A percentile compares a stretch with the other conserved stretches of the same genome.
Conservation (phyloP, 2,329 filamentous ascomycete genomes). For the Talaromyces sp. region DNA sequence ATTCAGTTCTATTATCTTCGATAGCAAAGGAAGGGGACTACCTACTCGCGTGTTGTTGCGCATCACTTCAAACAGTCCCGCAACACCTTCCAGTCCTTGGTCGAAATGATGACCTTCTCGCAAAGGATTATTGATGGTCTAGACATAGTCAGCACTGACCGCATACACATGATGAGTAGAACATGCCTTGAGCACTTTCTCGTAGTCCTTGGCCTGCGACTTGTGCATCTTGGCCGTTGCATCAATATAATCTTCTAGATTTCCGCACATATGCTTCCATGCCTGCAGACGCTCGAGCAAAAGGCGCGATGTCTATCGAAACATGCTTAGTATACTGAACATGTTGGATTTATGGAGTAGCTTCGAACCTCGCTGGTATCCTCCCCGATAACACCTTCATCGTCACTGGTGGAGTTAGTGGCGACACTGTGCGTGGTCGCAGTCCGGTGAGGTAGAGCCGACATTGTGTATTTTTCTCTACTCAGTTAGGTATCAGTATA, state of each 20-base stretch:
- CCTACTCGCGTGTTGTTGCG: conserved; percentile 75
- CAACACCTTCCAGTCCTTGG: conserved; percentile 77
- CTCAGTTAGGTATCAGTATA: background rate
- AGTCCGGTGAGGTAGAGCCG: conserved; percentile 29
- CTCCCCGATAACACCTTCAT: conserved; percentile 37
- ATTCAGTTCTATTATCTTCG: background rate
- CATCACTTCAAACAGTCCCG: conserved; percentile 90
- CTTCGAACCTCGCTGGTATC: conserved; percentile 38
- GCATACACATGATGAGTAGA: background rate
- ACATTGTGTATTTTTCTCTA: conserved; percentile 2
- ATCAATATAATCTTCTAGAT: conserved; percentile 83
- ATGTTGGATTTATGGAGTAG: background rate
- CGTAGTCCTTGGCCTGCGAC: conserved; percentile 85
- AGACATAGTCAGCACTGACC: conserved; percentile 14
- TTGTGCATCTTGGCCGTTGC: conserved; percentile 83
- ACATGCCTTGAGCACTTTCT: conserved; percentile 78
- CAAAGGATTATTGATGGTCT: conserved; percentile 80
- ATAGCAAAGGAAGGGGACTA: background rate
- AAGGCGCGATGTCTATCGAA: conserved; percentile 64
- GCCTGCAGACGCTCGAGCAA: conserved; percentile 84
- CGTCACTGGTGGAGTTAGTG: conserved; percentile 32
- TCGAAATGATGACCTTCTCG: conserved; percentile 92
- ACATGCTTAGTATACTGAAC: background rate
- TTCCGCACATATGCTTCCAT: conserved; percentile 90
- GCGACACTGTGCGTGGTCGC: conserved; percentile 27